Percentiles rank a stretch among this genome's conserved stretches.
Evolutionary conservation across 257 asterid genomes (phyloP).

Genomic region (Solanum megistacrolobum): DNA sequence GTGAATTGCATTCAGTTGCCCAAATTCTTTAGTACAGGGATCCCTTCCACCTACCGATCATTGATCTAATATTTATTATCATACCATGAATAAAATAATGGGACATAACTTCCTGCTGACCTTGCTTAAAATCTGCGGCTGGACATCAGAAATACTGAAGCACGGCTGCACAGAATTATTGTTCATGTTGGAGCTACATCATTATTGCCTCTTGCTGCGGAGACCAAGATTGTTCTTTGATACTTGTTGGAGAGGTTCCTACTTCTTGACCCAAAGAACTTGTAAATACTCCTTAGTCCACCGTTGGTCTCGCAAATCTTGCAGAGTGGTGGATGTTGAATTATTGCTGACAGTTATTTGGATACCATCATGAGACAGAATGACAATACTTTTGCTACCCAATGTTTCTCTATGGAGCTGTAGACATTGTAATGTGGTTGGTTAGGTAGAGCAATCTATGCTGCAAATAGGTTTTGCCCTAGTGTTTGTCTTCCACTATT

Average conservation of each 20-base stretch:
- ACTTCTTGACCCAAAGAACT: not conserved
- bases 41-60: not conserved
- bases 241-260: slow-evolving; percentile 2
- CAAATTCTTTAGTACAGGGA: not conserved
- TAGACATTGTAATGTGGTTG: not conserved
- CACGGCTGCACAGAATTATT: slow-evolving; percentile 72
- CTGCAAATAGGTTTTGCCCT: not conserved
- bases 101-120: not conserved
- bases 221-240: slow-evolving; percentile 89
- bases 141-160: slow-evolving; percentile 80
- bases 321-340: not conserved
- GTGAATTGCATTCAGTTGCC: not conserved
- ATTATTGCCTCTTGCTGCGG: slow-evolving; percentile 83
- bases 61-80: not conserved
- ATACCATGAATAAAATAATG: not conserved
- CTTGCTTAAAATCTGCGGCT: slow-evolving; percentile 28
- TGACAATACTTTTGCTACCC: not conserved
- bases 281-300: not conserved
- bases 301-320: not conserved
- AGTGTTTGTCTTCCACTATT: not conserved
- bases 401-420: not conserved
- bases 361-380: not conserved
- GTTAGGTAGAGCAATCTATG: not conserved
- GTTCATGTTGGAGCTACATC: slow-evolving; percentile 92
- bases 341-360: not conserved